Evolutionary conservation across 129 eudicot genomes (phyloP).

Genomic region (Gnaphalium uliginosum): DNA sequence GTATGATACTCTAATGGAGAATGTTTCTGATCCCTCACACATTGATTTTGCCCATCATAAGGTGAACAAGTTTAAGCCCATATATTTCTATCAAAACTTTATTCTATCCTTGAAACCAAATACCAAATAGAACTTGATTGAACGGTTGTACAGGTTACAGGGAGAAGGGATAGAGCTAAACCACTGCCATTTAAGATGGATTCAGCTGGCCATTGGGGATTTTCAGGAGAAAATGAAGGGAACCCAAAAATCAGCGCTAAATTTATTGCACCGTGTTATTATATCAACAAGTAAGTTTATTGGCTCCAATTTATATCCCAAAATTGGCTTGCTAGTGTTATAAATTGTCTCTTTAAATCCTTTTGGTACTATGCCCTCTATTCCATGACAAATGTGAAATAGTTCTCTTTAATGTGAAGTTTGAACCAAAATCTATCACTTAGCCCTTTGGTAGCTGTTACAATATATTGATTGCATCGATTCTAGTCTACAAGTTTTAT

Average conservation of each 20-base stretch:
- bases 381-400: background rate
- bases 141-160: slow-evolving; percentile 71
- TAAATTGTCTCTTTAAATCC: background rate
- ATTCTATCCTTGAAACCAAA: background rate
- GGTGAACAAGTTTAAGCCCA: slow-evolving; percentile 41
- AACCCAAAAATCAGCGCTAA: slow-evolving; percentile 83
- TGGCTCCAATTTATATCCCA: background rate
- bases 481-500: slow-evolving; percentile 10
- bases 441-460: background rate
- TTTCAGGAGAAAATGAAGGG: slow-evolving; percentile 83
- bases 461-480: background rate
- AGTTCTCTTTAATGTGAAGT: background rate
- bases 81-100: background rate
- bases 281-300: slow-evolving; percentile 71
- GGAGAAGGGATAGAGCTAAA: slow-evolving; percentile 96
- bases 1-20: slow-evolving; percentile 98
- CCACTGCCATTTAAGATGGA: slow-evolving; percentile 95
- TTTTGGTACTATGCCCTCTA: background rate
- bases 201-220: slow-evolving; percentile 79
- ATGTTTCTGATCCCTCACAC: slow-evolving; percentile 97
- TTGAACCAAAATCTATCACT: background rate
- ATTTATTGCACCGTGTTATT: slow-evolving; percentile 90
- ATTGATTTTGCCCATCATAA: slow-evolving; percentile 98
- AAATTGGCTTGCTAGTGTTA: background rate
- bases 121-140: background rate